A percentile compares a stretch with the other conserved stretches of the same genome.
phyloP scores from a whole-genome alignment of 805 yeast species.

The Schizosaccharomyces octosporus region DNA sequence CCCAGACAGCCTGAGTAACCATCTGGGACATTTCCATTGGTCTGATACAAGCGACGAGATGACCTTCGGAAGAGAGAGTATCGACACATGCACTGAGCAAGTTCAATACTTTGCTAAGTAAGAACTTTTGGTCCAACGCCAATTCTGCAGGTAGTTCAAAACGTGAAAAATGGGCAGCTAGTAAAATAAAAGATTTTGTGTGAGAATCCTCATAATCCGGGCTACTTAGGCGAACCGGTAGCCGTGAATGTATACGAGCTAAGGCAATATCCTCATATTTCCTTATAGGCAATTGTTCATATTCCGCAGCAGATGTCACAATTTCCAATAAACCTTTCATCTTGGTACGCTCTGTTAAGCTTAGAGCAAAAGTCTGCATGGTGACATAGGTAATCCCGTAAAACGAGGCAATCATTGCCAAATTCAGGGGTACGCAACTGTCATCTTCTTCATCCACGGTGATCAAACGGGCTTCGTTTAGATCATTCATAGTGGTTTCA shows the following conservation, averaged over 20 bases:
- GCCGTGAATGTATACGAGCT: constrained; percentile 25
- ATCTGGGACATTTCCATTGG: constrained; percentile 79
- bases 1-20: constrained; percentile 74
- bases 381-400: constrained; percentile 41
- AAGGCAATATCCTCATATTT: constrained; percentile 30
- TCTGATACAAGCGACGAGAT: constrained; percentile 37
- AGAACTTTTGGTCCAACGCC: constrained; percentile 26
- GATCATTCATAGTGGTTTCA: constrained; percentile 41
- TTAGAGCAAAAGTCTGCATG: constrained; percentile 31
- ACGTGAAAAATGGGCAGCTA: constrained; percentile 66
- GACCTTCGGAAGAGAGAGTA: constrained; percentile 54
- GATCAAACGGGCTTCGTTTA: constrained; percentile 34
- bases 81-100: constrained; percentile 50
- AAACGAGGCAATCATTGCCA: constrained; percentile 52
- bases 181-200: constrained; percentile 44
- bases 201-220: constrained; percentile 20
- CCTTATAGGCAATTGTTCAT: constrained; percentile 39
- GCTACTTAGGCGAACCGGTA: constrained; percentile 34
- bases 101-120: constrained; percentile 26
- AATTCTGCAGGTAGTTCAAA: constrained; percentile 37
- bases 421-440: constrained; percentile 33
- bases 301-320: constrained; percentile 45
- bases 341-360: constrained; percentile 30
- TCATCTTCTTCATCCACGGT: constrained; percentile 22
- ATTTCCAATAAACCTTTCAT: constrained; percentile 39